Percentiles rank a stretch among this genome's conserved stretches.
Evolutionary conservation across 1,139 yeast genomes (phyloP).

Genomic region (Spathaspora sp.): DNA sequence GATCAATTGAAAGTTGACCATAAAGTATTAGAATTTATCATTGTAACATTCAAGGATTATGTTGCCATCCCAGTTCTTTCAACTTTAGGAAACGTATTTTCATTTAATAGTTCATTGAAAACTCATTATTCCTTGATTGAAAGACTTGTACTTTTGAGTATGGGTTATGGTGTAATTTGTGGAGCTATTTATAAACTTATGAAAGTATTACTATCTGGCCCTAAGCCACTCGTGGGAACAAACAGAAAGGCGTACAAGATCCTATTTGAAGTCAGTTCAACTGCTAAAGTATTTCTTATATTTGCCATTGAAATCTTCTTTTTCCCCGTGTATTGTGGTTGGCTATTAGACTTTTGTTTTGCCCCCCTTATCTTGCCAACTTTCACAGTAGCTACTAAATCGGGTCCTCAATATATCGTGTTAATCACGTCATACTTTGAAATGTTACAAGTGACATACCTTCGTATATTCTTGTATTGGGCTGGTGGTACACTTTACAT

Average conservation of each 20-base stretch:
- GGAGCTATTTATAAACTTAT: constrained; percentile 31
- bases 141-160: constrained; percentile 28
- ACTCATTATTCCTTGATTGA: constrained; percentile 26
- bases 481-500: constrained; percentile 77
- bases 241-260: constrained; percentile 50
- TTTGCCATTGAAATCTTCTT: constrained; percentile 77
- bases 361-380: constrained; percentile 49
- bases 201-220: constrained; percentile 31
- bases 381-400: constrained; percentile 12
- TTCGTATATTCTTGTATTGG: constrained; percentile 54
- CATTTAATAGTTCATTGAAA: constrained; percentile 12
- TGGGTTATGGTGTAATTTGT: constrained; percentile 42
- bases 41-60: constrained; percentile 12
- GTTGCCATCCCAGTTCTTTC: constrained; percentile 19
- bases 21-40: constrained; percentile 14
- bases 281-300: constrained; percentile 71
- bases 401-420: constrained; percentile 15
- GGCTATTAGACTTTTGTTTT: constrained; percentile 66
- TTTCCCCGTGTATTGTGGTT: constrained; percentile 88
- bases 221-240: constrained; percentile 48
- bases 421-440: constrained; percentile 27
- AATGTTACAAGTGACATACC: constrained; percentile 21
- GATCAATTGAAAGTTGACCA: constrained; percentile 8
- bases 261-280: constrained; percentile 51
- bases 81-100: constrained; percentile 20